Evolutionary conservation across 805 yeast genomes (phyloP), one percentile per base, ranked within the genome.

Genomic region (Candida sithepensis): DNA sequence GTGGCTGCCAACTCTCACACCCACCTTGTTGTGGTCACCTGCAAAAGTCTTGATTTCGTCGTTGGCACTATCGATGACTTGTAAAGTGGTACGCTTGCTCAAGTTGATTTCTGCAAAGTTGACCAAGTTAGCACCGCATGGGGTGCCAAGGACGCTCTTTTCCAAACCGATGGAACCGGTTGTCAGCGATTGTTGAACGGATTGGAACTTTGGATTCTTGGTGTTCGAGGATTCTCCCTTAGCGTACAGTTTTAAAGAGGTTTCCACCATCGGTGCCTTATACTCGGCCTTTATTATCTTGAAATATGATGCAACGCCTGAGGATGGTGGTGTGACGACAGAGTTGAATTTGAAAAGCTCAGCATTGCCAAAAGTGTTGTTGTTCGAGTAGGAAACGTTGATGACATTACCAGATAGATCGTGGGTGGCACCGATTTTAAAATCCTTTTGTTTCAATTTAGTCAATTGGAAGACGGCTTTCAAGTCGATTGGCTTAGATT

Each of bases 291-390:
- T 85, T 55, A 74, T 72, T 16, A 22, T 22, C 14, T 39, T 34
- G 2, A 20, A 32, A 60, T 70, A 67, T 60, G 67, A 75, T 39
- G 74, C 63, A 43, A 80, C 18, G 7, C 38, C 38, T 3, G 19
- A 13, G 14, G 38, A 90, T 52, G 72, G 70, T 22, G 76, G 70
- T 55, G 75, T 72, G 49, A 72, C 65, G 49, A 50, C 61, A 52
- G 79, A 74, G 50, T 82, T 82, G 14, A 82, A 50, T 14, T 76
- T 68, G 14, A 85, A 56, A 6, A 68, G 68, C 60, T 85, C 91
- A 14, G 86, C 89, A n/a, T 84, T 84, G 4, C 87, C 89, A 53
- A 84, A 75, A 8, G 78, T 68, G 58, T 84, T 84, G 51, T 69
- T 67, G 51, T 74, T 70, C 2, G 65, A 53, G 50, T 69, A 71